These are phyloP conservation scores for Cercospora sojina DNA, from an alignment of 2,329 filamentous ascomycete species.

Conservation along the genomic window DNA sequence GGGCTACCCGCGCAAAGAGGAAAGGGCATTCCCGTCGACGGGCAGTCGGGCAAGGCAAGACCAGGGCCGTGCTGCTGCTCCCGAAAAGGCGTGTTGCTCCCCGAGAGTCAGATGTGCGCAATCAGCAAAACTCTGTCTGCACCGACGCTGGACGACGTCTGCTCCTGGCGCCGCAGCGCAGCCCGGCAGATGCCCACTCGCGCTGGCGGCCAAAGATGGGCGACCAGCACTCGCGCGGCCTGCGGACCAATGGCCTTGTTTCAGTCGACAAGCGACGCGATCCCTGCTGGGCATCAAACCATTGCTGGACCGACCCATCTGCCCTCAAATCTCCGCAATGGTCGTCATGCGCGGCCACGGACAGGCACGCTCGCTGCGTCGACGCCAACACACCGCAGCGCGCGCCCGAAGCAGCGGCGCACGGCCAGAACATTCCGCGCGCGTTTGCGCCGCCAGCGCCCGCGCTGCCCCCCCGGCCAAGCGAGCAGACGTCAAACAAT, in stretches of 20 bases:
- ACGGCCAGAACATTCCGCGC: background rate
- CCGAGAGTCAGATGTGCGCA: slow-evolving; percentile 5
- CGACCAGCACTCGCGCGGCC: background rate
- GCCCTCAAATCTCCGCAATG: slow-evolving; percentile 27
- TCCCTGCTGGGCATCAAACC: slow-evolving; percentile 28
- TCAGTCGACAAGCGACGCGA: slow-evolving; percentile 18
- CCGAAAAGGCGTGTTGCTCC: background rate
- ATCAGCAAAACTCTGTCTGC: slow-evolving; percentile 5
- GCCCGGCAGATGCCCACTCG: background rate
- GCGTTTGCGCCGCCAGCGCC: background rate
- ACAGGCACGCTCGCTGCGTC: background rate
- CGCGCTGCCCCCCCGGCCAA: slow-evolving; percentile 8
- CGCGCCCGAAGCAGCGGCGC: slow-evolving; percentile 1
- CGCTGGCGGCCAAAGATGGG: background rate
- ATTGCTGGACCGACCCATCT: slow-evolving; percentile 14
- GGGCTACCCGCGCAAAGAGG: background rate
- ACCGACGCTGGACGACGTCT: background rate
- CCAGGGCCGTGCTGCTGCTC: background rate
- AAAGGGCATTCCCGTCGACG: background rate
- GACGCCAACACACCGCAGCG: background rate
- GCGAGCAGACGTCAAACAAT: slow-evolving; percentile 27
- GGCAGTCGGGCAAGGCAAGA: background rate
- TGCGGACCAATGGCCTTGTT: slow-evolving; percentile 4
- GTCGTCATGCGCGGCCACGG: background rate
- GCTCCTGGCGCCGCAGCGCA: background rate